A percentile compares a stretch with the other conserved stretches of the same genome.
Evolutionary conservation across 495 filamentous ascomycete species (phyloP).

Genomic region (Chaetomidium leptoderma): DNA sequence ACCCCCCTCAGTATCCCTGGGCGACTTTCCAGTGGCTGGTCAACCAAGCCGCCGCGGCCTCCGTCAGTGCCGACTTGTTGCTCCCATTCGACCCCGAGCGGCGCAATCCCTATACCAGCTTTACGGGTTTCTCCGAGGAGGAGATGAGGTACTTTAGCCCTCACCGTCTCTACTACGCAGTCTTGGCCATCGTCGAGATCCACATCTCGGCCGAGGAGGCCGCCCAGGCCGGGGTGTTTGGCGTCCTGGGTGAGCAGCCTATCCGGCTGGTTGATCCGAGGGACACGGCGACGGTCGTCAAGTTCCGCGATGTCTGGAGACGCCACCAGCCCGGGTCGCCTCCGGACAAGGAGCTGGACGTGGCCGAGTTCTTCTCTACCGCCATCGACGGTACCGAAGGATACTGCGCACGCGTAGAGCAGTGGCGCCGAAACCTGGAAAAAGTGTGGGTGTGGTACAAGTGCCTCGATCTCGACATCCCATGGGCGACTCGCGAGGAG

Average conservation of each 20-base stretch:
- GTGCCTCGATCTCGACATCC: background rate
- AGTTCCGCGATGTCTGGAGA: conserved; percentile 1
- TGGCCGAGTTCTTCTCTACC: background rate
- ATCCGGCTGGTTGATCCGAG: background rate
- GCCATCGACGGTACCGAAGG: background rate
- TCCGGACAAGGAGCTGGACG: background rate
- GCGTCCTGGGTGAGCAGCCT: background rate
- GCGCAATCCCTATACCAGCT: background rate
- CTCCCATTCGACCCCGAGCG: background rate
- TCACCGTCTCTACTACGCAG: background rate
- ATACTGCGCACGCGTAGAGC: background rate
- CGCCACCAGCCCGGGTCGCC: background rate
- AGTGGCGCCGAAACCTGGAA: background rate
- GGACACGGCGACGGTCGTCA: background rate
- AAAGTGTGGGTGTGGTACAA: background rate
- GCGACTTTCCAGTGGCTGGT: background rate
- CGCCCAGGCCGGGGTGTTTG: background rate
- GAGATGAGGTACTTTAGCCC: background rate
- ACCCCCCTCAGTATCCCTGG: background rate
- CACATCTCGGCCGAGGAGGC: background rate
- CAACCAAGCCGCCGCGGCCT: background rate
- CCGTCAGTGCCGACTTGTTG: background rate
- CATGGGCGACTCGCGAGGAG: background rate
- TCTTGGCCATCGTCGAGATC: conserved; percentile 1
- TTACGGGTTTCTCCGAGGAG: background rate